phyloP scores from a whole-genome alignment of 257 asterid genomes.

The Ajuga chamaepitys region DNA sequence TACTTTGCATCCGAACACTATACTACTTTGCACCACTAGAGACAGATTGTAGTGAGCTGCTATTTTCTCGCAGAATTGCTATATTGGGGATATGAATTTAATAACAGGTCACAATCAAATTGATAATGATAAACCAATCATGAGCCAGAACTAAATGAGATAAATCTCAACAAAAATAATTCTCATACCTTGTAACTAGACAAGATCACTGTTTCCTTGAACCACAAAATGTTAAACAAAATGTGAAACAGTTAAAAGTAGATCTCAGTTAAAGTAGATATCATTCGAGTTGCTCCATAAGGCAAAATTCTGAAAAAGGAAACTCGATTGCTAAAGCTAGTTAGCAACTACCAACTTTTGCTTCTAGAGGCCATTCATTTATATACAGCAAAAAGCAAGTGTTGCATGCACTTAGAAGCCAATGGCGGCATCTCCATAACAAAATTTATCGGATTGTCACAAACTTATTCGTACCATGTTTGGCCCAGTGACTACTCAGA shows the following conservation, averaged over 20 bases:
- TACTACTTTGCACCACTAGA: not conserved
- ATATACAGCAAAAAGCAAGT: constrained; percentile 50
- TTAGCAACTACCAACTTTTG: constrained; percentile 51
- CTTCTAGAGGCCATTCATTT: constrained; percentile 29
- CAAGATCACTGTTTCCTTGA: constrained; percentile 23
- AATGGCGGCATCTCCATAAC: constrained; percentile 24
- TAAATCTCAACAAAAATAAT: constrained; percentile 23
- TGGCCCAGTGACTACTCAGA: constrained; percentile 82
- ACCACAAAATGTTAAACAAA: constrained; percentile 38
- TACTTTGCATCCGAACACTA: not conserved
- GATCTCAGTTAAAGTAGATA: constrained; percentile 1
- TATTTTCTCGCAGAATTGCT: not conserved
- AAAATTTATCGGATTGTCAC: constrained; percentile 60
- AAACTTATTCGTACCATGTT: constrained; percentile 88
- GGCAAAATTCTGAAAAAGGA: constrained; percentile 16
- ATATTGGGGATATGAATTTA: not conserved
- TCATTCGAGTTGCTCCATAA: constrained; percentile 21
- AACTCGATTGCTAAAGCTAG: constrained; percentile 29
- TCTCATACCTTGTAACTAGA: constrained; percentile 26
- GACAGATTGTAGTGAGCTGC: not conserved
- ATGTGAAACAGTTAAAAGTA: constrained; percentile 14
- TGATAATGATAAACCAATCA: not conserved
- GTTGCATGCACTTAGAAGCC: constrained; percentile 23
- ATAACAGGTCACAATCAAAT: not conserved
- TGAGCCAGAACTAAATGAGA: constrained; percentile 10